phyloP scores from a whole-genome alignment of 2,329 filamentous ascomycete genomes.

The Colletotrichum endophyticum region DNA sequence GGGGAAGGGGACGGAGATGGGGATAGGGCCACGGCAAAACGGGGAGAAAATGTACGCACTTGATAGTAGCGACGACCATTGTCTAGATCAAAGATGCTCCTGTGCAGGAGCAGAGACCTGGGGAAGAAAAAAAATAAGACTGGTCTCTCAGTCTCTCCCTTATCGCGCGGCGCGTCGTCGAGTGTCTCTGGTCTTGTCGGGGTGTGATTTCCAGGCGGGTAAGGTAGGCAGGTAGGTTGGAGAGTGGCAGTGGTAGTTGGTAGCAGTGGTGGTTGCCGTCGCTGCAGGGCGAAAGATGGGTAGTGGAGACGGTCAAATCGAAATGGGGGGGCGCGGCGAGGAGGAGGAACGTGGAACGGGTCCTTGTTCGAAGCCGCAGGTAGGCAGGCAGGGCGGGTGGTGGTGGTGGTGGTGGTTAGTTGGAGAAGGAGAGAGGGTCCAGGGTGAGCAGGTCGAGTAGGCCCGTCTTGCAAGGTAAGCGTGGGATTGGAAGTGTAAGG shows the following conservation, averaged over 20 bases:
- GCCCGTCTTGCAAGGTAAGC: background rate
- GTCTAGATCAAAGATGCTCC: conserved; percentile 47
- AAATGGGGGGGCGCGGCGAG: conserved; percentile 16
- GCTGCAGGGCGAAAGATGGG: conserved; percentile 22
- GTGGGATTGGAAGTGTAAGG: background rate
- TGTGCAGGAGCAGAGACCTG: conserved; percentile 37
- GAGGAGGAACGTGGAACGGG: conserved; percentile 6
- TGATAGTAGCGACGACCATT: conserved; percentile 70
- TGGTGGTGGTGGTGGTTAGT: background rate
- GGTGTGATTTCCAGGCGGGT: conserved; percentile 19
- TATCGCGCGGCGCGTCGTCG: conserved; percentile 28
- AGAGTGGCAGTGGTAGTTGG: conserved; percentile 15
- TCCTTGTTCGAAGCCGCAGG: background rate
- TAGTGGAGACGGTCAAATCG: conserved; percentile 12
- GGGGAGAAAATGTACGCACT: conserved; percentile 49
- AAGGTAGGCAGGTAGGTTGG: conserved; percentile 16
- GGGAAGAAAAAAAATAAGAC: conserved; percentile 18
- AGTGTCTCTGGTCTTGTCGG: conserved; percentile 24
- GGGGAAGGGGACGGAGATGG: conserved; percentile 3
- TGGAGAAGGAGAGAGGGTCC: background rate
- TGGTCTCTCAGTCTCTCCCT: conserved; percentile 19
- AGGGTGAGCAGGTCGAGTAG: background rate
- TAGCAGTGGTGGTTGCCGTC: conserved; percentile 16
- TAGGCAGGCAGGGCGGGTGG: background rate
- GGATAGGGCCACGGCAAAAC: conserved; percentile 21